Evolutionary conservation across 441 rosid species (phyloP).

Genomic region (Populus trichocarpa): DNA sequence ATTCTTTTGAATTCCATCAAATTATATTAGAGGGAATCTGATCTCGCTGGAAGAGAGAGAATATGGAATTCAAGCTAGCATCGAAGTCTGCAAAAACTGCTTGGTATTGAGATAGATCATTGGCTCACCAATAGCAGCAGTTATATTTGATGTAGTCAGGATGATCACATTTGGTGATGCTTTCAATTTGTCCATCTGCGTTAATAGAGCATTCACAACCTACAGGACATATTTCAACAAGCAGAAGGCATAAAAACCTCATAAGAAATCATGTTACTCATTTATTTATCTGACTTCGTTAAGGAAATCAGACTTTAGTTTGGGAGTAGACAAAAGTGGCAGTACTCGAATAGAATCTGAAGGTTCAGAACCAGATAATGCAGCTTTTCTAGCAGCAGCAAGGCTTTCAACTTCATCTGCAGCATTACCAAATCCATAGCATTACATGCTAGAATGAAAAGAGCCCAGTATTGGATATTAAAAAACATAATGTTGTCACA

Average conservation of each 20-base stretch:
- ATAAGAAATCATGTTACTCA: neutral
- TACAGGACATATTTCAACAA: constrained; percentile 30
- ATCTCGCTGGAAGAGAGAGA: neutral
- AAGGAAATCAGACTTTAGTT: neutral
- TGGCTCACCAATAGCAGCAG: constrained; percentile 91
- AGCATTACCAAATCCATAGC: constrained; percentile 25
- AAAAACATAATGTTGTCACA: constrained; percentile 3
- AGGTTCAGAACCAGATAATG: constrained; percentile 97
- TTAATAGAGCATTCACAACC: constrained; percentile 96
- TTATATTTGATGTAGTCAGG: constrained; percentile 91
- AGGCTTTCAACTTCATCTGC: constrained; percentile 99
- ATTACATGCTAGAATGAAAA: constrained; percentile 22
- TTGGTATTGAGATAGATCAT: constrained; percentile 8
- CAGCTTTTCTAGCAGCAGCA: constrained; percentile 95
- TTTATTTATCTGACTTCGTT: neutral
- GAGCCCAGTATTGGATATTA: constrained; percentile 9
- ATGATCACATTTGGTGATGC: constrained; percentile 90
- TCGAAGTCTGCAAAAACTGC: neutral
- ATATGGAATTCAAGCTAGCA: constrained; percentile 8
- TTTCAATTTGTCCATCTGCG: constrained; percentile 95
- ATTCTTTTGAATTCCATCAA: neutral
- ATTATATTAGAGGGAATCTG: neutral
- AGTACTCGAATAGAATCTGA: constrained; percentile 94
- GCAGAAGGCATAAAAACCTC: constrained; percentile 7
- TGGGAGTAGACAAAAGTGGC: constrained; percentile 8